Base-by-base conservation (phyloP, 768 basidiomycete species). In the Erythrobasidium yunnanense region DNA sequence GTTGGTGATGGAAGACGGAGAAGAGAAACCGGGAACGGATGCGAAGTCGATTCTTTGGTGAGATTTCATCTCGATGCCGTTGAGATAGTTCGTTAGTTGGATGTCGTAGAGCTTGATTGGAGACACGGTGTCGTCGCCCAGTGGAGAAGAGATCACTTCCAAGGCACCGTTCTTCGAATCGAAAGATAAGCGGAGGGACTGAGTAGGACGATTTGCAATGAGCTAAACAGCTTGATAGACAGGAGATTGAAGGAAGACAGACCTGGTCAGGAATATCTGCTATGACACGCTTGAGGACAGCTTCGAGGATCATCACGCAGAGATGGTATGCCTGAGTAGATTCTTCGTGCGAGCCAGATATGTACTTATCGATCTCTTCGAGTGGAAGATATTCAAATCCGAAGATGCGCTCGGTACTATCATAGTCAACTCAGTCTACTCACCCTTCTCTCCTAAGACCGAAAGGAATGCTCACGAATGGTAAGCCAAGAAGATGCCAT, bases 371-470 rank as follows among this genome's bases (percentile, higher is more conserved):
- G 86, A 99, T 90, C 74, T 93, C 89, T 49, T 81, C 79, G 49
- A 93, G 77, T 1, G 90, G 82, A 30, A 93, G 77, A 73, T 97
- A 99, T 75, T 96, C 90, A 79, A 96, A 96, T 0, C 93, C 93
- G 71, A 90, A 90, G 54, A 95, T 82, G 18, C 82, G 81, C 5
- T 83, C 82, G 0, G 88, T 92, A 68, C 93, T 95, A 73, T 42
- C 38, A 42, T 42, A 11, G 38, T 42, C 38, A 42, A 11, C 11
- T n/a, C 38, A 42, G 38, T n/a, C n/a, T n/a, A 38, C 90, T 83
- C 66, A 90, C 80, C 18, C 51, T 45, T 17, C 7, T 7, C 49
- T 17, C 15, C 49, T 8, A 25, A 22, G 25, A 17, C 15, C 3
- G 23, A 2, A 46, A 45, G 38, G 49, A 25, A 22, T 17, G 27